phyloP scores from a whole-genome alignment of 345 rosid genomes.

The Euphorbia lathyris region DNA sequence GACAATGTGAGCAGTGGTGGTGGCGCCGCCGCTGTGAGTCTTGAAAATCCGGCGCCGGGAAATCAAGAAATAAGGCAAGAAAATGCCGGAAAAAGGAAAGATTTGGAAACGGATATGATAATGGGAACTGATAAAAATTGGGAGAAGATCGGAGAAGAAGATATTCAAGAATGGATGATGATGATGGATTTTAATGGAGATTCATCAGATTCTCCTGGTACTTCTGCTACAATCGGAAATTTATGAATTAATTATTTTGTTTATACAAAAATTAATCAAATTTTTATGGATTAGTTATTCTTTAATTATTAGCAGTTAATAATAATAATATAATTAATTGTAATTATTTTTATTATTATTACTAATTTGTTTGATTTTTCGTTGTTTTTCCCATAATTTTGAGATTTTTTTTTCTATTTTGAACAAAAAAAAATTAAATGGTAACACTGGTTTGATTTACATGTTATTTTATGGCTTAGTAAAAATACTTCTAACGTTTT shows the following conservation, averaged over 20 bases:
- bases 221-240: constrained; percentile 27
- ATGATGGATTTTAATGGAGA: constrained; percentile 51
- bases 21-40: background rate
- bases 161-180: constrained; percentile 46
- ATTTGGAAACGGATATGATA: background rate
- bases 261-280: no score
- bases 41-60: background rate
- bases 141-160: constrained; percentile 37
- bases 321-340: no score
- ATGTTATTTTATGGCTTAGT: no score
- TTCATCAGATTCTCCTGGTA: constrained; percentile 60
- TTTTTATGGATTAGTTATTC: background rate
- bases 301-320: background rate
- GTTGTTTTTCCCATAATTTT: background rate
- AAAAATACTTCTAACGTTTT: no score
- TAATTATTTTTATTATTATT: no score
- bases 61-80: background rate
- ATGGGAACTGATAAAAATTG: constrained; percentile 17
- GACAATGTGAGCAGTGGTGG: no score
- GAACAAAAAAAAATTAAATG: no score
- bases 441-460: no score
- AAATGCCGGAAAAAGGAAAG: background rate
- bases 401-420: no score
- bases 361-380: background rate
- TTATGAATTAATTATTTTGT: no score